These are phyloP conservation scores for Peronosclerospora sorghi DNA, from an alignment of 352 stramenopile genomes.

Conservation along the genomic window DNA sequence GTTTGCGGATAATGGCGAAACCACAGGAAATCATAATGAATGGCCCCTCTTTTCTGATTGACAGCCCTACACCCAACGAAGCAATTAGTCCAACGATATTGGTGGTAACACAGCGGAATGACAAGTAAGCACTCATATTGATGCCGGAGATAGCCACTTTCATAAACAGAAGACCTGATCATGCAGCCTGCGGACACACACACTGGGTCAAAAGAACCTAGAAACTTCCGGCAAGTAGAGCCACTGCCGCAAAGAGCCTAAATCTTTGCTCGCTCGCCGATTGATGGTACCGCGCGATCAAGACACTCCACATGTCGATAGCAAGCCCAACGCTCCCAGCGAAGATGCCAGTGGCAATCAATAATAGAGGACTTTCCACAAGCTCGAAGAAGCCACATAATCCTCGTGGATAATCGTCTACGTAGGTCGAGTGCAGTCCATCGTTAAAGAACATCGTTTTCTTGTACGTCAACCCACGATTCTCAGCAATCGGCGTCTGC, in stretches of 20 bases:
- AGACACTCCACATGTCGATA: too few species aligned
- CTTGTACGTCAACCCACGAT: constrained; percentile 18
- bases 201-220: constrained; percentile 36
- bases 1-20: constrained; percentile 66
- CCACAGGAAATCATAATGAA: constrained; percentile 85
- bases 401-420: constrained; percentile 40
- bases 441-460: constrained; percentile 55
- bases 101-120: too few species aligned
- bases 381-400: too few species aligned
- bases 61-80: constrained; percentile 40
- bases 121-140: too few species aligned
- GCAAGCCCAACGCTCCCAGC: too few species aligned
- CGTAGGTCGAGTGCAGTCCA: constrained; percentile 71
- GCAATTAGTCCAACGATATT: constrained; percentile 63
- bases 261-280: constrained; percentile 46
- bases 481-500: constrained; percentile 3
- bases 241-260: constrained; percentile 42
- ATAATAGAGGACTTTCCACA: constrained; percentile 58
- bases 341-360: too few species aligned
- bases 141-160: too few species aligned
- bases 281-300: too few species aligned
- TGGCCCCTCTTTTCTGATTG: constrained; percentile 53
- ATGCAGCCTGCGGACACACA: too few species aligned
- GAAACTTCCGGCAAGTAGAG: constrained; percentile 34
- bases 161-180: too few species aligned